A percentile compares a stretch with the other conserved stretches of the same genome.
phyloP scores from a whole-genome alignment of 2,329 filamentous ascomycete species.

The Diaporthe sp. region DNA sequence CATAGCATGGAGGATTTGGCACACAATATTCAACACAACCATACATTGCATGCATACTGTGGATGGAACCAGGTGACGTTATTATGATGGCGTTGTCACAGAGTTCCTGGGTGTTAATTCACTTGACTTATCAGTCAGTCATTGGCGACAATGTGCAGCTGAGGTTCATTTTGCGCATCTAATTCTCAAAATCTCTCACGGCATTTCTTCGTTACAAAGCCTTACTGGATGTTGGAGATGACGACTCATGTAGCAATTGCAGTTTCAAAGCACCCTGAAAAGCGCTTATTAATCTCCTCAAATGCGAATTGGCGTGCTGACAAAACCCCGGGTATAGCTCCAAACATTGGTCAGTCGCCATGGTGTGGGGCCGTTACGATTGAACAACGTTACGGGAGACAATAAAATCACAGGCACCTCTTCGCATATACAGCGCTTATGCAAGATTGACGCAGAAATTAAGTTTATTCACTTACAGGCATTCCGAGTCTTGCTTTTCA shows the following conservation, averaged over 20 bases:
- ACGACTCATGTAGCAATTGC: background rate
- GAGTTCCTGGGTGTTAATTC: too few species aligned
- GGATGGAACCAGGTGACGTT: too few species aligned
- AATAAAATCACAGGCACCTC: background rate
- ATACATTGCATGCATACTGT: too few species aligned
- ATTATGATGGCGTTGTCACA: too few species aligned
- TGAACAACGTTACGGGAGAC: background rate
- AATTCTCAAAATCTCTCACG: background rate
- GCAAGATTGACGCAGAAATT: background rate
- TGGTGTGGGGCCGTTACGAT: background rate
- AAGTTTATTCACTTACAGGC: background rate
- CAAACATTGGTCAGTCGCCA: conserved; percentile 17
- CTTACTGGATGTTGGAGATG: background rate
- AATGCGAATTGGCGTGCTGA: conserved; percentile 17
- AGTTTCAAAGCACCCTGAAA: background rate
- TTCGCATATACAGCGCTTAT: background rate
- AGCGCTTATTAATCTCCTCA: conserved; percentile 6
- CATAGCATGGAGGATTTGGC: background rate
- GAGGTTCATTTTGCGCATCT: background rate
- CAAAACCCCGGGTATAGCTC: conserved; percentile 1
- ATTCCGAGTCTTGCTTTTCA: background rate
- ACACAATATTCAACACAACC: background rate
- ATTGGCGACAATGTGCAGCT: background rate
- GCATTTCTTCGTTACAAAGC: background rate
- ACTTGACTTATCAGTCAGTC: background rate